These are phyloP conservation scores for Caloboletus firmus DNA, from an alignment of 1,284 basidiomycete genomes.

Conservation along the genomic window DNA sequence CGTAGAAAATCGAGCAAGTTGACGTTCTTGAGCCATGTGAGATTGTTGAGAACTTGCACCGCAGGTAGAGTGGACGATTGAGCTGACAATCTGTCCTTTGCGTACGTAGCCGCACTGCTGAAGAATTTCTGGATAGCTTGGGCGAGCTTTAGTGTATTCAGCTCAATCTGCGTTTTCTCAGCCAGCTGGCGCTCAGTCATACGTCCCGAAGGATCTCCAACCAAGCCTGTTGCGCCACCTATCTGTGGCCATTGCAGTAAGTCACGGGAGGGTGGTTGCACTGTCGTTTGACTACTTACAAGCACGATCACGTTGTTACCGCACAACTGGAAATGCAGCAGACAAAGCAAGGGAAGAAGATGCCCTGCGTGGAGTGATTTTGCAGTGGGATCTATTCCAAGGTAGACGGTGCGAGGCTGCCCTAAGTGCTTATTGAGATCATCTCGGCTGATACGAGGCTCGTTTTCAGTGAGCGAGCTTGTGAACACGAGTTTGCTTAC, in stretches of 20 bases:
- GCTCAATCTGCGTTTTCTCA: slow-evolving; percentile 54
- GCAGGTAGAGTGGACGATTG: slow-evolving; percentile 23
- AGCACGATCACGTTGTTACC: slow-evolving; percentile 85
- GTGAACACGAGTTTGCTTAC: slow-evolving; percentile 16
- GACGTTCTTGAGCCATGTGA: slow-evolving; percentile 78
- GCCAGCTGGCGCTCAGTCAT: slow-evolving; percentile 79
- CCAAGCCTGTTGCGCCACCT: slow-evolving; percentile 94
- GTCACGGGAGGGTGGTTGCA: slow-evolving; percentile 1
- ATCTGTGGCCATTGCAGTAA: slow-evolving; percentile 61
- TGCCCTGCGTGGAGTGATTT: slow-evolving; percentile 91
- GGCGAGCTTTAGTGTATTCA: slow-evolving; percentile 71
- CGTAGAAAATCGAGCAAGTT: slow-evolving; percentile 85
- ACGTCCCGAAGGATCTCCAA: slow-evolving; percentile 95
- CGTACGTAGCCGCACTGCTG: slow-evolving; percentile 61
- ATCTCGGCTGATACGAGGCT: slow-evolving; percentile 19
- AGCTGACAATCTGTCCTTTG: slow-evolving; percentile 37
- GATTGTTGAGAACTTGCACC: slow-evolving; percentile 75
- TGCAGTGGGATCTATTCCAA: slow-evolving; percentile 93
- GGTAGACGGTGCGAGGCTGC: slow-evolving; percentile 66
- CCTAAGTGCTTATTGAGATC: slow-evolving; percentile 34
- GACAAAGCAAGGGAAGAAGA: slow-evolving; percentile 81
- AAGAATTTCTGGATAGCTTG: slow-evolving; percentile 76
- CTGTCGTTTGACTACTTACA: slow-evolving; percentile 46
- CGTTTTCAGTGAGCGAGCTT: neutral
- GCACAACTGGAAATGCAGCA: slow-evolving; percentile 83